Base-by-base conservation (phyloP, 2,329 filamentous ascomycete genomes). In the Colletotrichum caudatum region DNA sequence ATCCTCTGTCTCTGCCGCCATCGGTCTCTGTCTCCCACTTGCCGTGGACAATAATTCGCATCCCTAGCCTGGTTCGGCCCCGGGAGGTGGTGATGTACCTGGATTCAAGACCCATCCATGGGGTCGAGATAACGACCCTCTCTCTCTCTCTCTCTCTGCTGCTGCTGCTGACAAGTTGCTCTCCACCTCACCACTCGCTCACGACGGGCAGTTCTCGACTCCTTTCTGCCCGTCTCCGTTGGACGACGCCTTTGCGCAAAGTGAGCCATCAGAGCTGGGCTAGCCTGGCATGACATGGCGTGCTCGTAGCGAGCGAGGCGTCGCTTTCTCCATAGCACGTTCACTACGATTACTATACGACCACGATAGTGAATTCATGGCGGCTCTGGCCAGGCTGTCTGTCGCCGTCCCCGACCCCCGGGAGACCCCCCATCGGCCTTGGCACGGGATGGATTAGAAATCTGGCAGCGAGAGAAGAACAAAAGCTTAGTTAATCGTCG, bases 371-470 rank as follows among this genome's bases (percentile, higher is more conserved):
- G 58, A 63, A 59, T 59, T 68, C 58, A 63, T 46, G 51, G 16
- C 23, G 54, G n/a, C 33, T 26, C 26, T 9, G 35, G 35, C 7
- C 68, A 58, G 56, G 29, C 12, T 14, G 12, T 16, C 56, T 35
- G 37, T 14, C 50, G 51, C 57, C 51, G 57, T 51, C 57, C 39
- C 69, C 69, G 69, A 68, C 58, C 39, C 37, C 69, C n/a, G n/a
- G n/a, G n/a, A n/a, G 64, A 71, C 58, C 46, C 37, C 37, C 14
- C n/a, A 39, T 48, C 68, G 46, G 68, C 57, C 33, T 33, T 33
- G 18, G 62, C 46, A 70, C 63, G 64, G 53, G 64, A 68, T 35
- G 69, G 54, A 71, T 71, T 68, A 68, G 69, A 71, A 68, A 71
- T 68, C 64, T 71, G 35, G 59, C 69, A n/a, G 51, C 33, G 44